phyloP scores from a whole-genome alignment of 805 yeast species.

The Hanseniaspora lindneri region DNA sequence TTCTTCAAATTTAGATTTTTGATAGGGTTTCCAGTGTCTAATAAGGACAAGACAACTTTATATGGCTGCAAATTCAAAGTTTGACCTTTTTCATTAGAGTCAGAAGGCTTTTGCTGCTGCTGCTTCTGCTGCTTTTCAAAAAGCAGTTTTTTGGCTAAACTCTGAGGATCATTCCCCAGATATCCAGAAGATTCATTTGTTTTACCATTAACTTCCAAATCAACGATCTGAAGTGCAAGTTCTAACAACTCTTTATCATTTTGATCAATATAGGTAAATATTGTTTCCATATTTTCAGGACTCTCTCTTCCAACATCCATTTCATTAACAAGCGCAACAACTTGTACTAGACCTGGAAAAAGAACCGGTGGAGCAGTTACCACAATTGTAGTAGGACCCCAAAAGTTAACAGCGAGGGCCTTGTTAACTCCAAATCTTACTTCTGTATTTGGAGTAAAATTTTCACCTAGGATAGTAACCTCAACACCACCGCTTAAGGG shows the following conservation, averaged over 20 bases:
- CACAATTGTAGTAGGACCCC: constrained; percentile 90
- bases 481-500: constrained; percentile 95
- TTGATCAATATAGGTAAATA: constrained; percentile 88
- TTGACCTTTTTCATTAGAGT: not conserved
- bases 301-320: constrained; percentile 23
- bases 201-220: constrained; percentile 84
- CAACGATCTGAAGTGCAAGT: constrained; percentile 90
- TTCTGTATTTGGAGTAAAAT: constrained; percentile 68
- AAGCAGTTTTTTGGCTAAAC: constrained; percentile 82
- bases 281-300: constrained; percentile 26
- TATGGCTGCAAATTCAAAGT: constrained; percentile 6
- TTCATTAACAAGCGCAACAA: constrained; percentile 63
- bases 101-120: not conserved
- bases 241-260: constrained; percentile 91
- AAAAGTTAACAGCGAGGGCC: constrained; percentile 80
- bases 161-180: constrained; percentile 74
- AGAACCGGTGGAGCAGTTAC: constrained; percentile 88
- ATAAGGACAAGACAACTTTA: constrained; percentile 51
- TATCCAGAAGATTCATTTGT: not conserved
- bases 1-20: constrained; percentile 79
- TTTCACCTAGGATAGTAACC: constrained; percentile 76
- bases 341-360: constrained; percentile 70
- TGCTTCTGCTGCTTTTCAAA: constrained; percentile 35
- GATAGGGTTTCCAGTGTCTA: constrained; percentile 31
- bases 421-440: constrained; percentile 78